These are phyloP conservation scores for Acmispon strigosus DNA, from an alignment of 306 rosid species.

Conservation along the genomic window DNA sequence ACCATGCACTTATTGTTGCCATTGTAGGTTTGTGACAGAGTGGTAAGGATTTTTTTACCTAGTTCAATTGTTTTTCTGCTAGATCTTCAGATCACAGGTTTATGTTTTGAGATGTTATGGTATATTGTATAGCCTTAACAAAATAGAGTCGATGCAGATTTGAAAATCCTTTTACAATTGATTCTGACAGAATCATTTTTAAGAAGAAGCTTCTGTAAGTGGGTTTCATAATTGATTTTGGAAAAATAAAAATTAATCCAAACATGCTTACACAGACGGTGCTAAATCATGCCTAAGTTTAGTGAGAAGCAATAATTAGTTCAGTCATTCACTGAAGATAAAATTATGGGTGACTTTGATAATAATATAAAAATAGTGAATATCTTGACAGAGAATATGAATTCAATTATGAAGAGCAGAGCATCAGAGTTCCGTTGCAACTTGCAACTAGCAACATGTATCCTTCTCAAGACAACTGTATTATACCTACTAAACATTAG, in stretches of 20 bases:
- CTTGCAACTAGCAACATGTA: slow-evolving; percentile 26
- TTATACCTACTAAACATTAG: background rate
- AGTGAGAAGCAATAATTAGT: background rate
- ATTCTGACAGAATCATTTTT: no score
- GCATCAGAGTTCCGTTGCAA: slow-evolving; percentile 28
- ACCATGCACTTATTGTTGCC: background rate
- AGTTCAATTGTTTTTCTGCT: background rate
- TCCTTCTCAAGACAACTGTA: slow-evolving; percentile 20
- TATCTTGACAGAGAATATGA: background rate
- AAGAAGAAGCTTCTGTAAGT: no score
- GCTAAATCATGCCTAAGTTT: background rate
- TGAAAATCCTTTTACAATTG: no score
- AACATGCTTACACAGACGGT: background rate
- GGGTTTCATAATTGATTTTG: no score
- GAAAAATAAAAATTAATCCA: no score
- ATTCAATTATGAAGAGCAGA: slow-evolving; percentile 34
- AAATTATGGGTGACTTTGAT: background rate
- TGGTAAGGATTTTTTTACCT: background rate
- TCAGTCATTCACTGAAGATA: background rate
- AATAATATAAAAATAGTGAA: background rate
- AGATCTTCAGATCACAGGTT: background rate
- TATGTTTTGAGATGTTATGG: background rate
- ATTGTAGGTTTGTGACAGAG: background rate
- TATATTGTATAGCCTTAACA: background rate
- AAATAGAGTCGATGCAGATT: background rate